Base-by-base conservation (phyloP, 2,329 filamentous ascomycete species). In the Colletotrichum phormii region DNA sequence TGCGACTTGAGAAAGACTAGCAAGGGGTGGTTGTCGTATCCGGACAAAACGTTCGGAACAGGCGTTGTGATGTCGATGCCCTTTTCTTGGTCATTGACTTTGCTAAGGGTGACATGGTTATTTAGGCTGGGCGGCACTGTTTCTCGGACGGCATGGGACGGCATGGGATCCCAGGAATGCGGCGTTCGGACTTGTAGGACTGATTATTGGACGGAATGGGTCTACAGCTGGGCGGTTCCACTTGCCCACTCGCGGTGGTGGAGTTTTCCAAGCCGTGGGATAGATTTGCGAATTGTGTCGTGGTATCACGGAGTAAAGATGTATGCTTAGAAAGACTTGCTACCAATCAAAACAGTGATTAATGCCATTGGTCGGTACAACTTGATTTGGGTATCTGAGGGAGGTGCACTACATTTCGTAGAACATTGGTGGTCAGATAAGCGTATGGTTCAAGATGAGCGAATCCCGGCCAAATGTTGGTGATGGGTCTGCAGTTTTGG, bases 111-210 rank as follows among this genome's bases (percentile, higher is more conserved):
- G 26, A 57, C 70, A 70, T 72, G 66, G 59, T 60, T n/a, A n/a
- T n/a, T n/a, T 65, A 35, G 65, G 69, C 66, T 37, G 57, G 46
- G 51, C 24, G 54, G 70, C 31, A 72, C 13, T 68, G 54, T 33
- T 72, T 63, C 57, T 46, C 33, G 53, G 42, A 35, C 65, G 59
- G 60, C 26, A 64, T 60, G 66, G 64, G 59, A 63, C 33, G 69
- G 60, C 70, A 70, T 61, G 55, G 60, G 66, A 69, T 26, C 60
- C 60, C 66, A 55, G 70, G 60, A 49, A 22, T 64, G 60, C 66
- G 70, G 70, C 70, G 70, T 72, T 71, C 57, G 63, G 68, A 54
- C 60, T 72, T 64, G 70, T 54, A 55, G 35, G 70, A 64, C 54
- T 70, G 59, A 55, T 70, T 60, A 55, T 64, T 57, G 60, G 33